A percentile compares a stretch with the other conserved stretches of the same genome.
These are phyloP conservation scores for Mercurialis annua DNA, from an alignment of 345 rosid species.

Conservation along the genomic window DNA sequence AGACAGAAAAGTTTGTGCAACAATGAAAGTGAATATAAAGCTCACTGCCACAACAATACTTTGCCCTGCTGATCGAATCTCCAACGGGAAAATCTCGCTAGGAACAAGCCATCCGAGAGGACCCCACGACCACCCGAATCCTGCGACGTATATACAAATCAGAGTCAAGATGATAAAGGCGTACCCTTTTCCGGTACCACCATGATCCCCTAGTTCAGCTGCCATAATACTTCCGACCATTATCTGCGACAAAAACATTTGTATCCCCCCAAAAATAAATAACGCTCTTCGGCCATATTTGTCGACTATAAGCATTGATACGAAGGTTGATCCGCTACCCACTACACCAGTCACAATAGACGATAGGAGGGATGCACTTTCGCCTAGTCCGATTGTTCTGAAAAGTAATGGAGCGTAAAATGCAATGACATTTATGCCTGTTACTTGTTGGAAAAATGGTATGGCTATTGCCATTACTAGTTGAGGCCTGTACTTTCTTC, in stretches of 20 bases:
- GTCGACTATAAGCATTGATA: slow-evolving; percentile 35
- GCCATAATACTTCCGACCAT: slow-evolving; percentile 28
- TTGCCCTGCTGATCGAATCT: slow-evolving; percentile 56
- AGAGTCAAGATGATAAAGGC: slow-evolving; percentile 34
- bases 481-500: slow-evolving; percentile 38
- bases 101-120: slow-evolving; percentile 72
- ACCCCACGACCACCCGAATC: slow-evolving; percentile 73
- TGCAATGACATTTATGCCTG: slow-evolving; percentile 37
- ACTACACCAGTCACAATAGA: slow-evolving; percentile 16
- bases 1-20: slow-evolving; percentile 54
- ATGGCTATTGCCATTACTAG: slow-evolving; percentile 35
- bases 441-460: slow-evolving; percentile 35
- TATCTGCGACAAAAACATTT: slow-evolving; percentile 29
- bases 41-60: slow-evolving; percentile 54
- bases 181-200: slow-evolving; percentile 28
- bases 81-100: slow-evolving; percentile 55
- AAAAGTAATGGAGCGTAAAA: slow-evolving; percentile 34
- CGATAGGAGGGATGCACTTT: slow-evolving; percentile 28
- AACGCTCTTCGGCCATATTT: slow-evolving; percentile 21
- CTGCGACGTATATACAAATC: slow-evolving; percentile 50
- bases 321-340: slow-evolving; percentile 21
- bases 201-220: slow-evolving; percentile 31
- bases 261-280: slow-evolving; percentile 21
- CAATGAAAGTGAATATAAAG: slow-evolving; percentile 48
- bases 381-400: slow-evolving; percentile 27